A percentile compares a stretch with the other conserved stretches of the same genome.
Evolutionary conservation across 2,329 filamentous ascomycete genomes (phyloP).

Genomic region (Phaeosphaeriaceae sp.): DNA sequence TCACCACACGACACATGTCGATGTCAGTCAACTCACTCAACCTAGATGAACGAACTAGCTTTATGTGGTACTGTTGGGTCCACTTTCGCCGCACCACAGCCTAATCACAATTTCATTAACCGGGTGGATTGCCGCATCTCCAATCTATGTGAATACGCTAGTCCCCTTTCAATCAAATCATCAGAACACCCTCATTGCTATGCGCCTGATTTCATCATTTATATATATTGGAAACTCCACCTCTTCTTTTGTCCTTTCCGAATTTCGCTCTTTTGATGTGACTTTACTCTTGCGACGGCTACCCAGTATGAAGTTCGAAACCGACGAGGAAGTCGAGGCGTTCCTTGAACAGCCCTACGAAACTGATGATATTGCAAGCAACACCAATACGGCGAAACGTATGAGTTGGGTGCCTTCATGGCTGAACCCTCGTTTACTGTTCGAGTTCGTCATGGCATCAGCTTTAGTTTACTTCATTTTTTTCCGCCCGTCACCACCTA

Average conservation of each 20-base stretch:
- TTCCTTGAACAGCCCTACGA: conserved; percentile 10
- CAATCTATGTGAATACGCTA: too few relatives aligned
- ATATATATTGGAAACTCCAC: neutral
- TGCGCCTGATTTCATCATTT: too few relatives aligned
- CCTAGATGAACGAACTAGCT: conserved; percentile 1
- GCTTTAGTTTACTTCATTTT: conserved; percentile 18
- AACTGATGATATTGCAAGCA: conserved; percentile 2
- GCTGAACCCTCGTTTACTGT: conserved; percentile 11
- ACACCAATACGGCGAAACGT: neutral
- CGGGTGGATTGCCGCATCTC: too few relatives aligned
- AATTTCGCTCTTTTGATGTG: neutral
- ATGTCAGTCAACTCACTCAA: too few relatives aligned
- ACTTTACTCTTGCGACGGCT: neutral
- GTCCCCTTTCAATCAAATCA: too few relatives aligned
- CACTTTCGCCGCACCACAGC: conserved; percentile 2
- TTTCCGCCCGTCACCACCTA: conserved; percentile 8
- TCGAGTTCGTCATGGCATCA: conserved; percentile 19
- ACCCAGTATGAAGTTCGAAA: conserved; percentile 7
- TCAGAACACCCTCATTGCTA: too few relatives aligned
- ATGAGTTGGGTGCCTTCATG: conserved; percentile 2
- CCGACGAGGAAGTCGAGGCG: conserved; percentile 16
- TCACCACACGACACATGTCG: too few relatives aligned
- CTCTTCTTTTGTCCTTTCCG: neutral
- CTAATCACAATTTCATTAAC: conserved; percentile 1
- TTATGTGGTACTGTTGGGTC: neutral